These are phyloP conservation scores for Cicer bijugum DNA, from an alignment of 306 rosid genomes.

Conservation along the genomic window DNA sequence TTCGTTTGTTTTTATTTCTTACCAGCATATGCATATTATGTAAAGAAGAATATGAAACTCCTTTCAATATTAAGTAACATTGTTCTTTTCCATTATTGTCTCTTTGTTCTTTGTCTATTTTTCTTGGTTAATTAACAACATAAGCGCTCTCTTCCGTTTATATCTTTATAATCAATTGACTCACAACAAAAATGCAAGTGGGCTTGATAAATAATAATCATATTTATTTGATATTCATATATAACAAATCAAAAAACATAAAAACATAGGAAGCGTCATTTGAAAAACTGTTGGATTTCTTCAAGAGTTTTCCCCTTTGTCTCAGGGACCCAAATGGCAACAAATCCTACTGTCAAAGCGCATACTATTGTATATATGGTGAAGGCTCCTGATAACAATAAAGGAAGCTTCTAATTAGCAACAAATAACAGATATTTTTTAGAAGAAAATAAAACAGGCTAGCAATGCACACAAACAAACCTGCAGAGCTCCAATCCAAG, in stretches of 20 bases:
- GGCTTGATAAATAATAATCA: neutral
- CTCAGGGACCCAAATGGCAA: conserved; percentile 84
- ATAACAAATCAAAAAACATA: conserved; percentile 9
- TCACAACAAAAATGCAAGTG: neutral
- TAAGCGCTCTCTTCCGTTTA: neutral
- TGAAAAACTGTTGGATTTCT: conserved; percentile 87
- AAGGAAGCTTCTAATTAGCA: conserved; percentile 37
- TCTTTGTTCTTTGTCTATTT: too few species aligned
- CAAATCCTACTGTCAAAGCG: conserved; percentile 69
- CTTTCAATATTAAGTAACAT: too few species aligned
- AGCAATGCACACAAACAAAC: conserved; percentile 53
- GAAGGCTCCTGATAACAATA: conserved; percentile 80
- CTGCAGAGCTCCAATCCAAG: conserved; percentile 86
- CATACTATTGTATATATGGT: conserved; percentile 67
- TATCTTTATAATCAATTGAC: neutral
- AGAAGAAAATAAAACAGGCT: conserved; percentile 8
- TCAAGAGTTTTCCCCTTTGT: conserved; percentile 92
- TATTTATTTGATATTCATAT: conserved; percentile 23
- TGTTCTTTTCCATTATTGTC: too few species aligned
- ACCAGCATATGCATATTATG: too few species aligned
- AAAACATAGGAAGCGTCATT: conserved; percentile 57
- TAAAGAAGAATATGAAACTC: too few species aligned
- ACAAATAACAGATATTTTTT: conserved; percentile 1
- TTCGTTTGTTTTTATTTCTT: too few species aligned
- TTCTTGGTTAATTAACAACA: too few species aligned